Evolutionary conservation across 1,284 basidiomycete genomes (phyloP).

Genomic region (Leccinum ponderosum): DNA sequence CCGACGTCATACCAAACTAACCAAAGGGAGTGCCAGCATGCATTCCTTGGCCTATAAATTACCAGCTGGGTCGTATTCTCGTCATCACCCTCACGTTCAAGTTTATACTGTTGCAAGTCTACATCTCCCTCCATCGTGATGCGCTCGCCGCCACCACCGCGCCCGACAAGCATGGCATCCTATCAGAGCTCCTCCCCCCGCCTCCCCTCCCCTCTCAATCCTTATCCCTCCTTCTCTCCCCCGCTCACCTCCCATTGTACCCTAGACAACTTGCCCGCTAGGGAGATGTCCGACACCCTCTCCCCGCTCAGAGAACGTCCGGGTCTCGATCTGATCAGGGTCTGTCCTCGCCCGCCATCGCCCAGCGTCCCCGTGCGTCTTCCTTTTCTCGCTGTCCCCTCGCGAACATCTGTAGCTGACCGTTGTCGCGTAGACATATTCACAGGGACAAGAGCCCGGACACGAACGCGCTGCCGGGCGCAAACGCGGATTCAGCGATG

Average conservation of each 20-base stretch:
- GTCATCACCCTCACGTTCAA: background rate
- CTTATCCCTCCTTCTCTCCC: slow-evolving; percentile 11
- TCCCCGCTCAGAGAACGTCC: slow-evolving; percentile 21
- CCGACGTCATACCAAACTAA: slow-evolving; percentile 16
- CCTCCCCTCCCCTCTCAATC: slow-evolving; percentile 22
- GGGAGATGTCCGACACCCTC: slow-evolving; percentile 21
- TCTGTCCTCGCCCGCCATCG: background rate
- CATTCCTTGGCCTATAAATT: slow-evolving; percentile 18
- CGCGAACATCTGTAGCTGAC: background rate
- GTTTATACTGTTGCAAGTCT: background rate
- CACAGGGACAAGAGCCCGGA: slow-evolving; percentile 4
- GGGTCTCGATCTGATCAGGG: slow-evolving; percentile 4
- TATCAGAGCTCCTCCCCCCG: slow-evolving; percentile 17
- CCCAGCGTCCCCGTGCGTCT: slow-evolving; percentile 7
- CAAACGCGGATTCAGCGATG: slow-evolving; percentile 22
- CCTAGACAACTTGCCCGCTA: slow-evolving; percentile 7
- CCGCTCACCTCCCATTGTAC: slow-evolving; percentile 1
- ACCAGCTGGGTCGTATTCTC: background rate
- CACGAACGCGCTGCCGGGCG: background rate
- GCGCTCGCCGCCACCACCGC: slow-evolving; percentile 13
- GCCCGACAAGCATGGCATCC: slow-evolving; percentile 6
- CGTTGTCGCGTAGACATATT: slow-evolving; percentile 1
- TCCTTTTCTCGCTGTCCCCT: slow-evolving; percentile 18
- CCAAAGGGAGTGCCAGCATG: background rate
- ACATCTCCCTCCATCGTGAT: slow-evolving; percentile 5